Conservation (phyloP, 179 eudicot species). For the Silene coronaria region DNA sequence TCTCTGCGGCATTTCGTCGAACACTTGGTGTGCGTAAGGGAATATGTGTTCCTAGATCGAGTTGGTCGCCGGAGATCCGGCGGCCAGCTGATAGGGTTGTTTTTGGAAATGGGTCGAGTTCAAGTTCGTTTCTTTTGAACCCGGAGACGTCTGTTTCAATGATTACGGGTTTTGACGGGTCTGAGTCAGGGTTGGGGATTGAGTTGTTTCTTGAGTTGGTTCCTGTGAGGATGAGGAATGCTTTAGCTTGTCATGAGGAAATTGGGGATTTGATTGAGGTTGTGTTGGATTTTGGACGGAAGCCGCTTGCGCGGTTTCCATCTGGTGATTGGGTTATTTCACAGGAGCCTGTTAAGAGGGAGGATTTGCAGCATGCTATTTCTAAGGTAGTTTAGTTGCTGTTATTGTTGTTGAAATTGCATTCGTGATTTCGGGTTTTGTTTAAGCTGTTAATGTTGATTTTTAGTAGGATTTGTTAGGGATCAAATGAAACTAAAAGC, state of each 20-base stretch:
- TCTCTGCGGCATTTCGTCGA: constrained; percentile 73
- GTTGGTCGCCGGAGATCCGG: constrained; percentile 60
- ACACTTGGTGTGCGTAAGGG: constrained; percentile 36
- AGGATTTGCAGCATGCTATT: constrained; percentile 73
- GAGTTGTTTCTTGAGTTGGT: constrained; percentile 75
- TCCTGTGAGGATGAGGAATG: constrained; percentile 64
- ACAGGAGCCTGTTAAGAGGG: constrained; percentile 59
- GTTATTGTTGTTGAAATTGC: neutral
- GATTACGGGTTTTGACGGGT: constrained; percentile 4
- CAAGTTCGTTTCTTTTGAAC: constrained; percentile 26
- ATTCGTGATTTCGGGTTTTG: neutral
- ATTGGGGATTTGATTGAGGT: constrained; percentile 69
- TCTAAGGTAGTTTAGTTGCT: constrained; percentile 55
- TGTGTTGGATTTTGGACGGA: constrained; percentile 90
- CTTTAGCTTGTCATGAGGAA: constrained; percentile 51
- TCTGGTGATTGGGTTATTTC: constrained; percentile 93
- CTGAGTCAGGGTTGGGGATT: constrained; percentile 49
- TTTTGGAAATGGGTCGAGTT: constrained; percentile 51
- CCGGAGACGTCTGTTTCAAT: constrained; percentile 28
- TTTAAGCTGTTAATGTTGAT: neutral
- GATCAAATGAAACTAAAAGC: constrained; percentile 4
- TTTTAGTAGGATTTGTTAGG: neutral
- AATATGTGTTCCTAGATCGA: constrained; percentile 35
- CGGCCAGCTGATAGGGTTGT: constrained; percentile 58
- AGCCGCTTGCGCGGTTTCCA: constrained; percentile 89